Conservation (phyloP, 2,329 filamentous ascomycete genomes). For the Arthrobotrys entomopaga region DNA sequence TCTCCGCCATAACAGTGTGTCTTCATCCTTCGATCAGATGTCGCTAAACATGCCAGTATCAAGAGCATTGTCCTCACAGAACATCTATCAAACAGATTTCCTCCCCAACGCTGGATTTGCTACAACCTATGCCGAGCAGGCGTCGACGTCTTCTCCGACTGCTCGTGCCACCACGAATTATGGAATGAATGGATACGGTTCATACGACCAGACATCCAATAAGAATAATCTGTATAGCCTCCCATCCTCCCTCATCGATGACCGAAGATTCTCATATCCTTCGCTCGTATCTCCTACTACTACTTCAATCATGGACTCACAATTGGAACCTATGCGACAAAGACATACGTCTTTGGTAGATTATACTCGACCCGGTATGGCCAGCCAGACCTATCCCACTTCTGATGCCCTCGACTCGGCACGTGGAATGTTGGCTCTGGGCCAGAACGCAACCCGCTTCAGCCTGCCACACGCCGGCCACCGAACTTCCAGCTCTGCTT, state of each 20-base stretch:
- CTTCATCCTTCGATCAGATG: constrained; percentile 54
- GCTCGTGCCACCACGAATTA: constrained; percentile 32
- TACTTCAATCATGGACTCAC: constrained; percentile 61
- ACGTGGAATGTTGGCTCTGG: constrained; percentile 93
- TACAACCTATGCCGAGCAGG: constrained; percentile 40
- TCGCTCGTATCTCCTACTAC: constrained; percentile 74
- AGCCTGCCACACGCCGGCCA: constrained; percentile 63
- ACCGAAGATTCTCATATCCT: constrained; percentile 82
- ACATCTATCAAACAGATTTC: constrained; percentile 47
- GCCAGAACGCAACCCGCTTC: constrained; percentile 67
- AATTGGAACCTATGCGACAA: constrained; percentile 60
- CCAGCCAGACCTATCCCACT: constrained; percentile 70
- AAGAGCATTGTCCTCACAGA: constrained; percentile 50
- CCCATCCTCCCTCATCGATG: constrained; percentile 61
- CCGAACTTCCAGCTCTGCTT: constrained; percentile 84
- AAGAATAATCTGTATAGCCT: constrained; percentile 55
- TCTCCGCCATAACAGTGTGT: constrained; percentile 55
- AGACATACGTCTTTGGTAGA: constrained; percentile 74
- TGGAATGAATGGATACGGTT: constrained; percentile 36
- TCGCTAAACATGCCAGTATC: constrained; percentile 38
- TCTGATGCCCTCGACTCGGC: constrained; percentile 93
- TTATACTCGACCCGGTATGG: constrained; percentile 65
- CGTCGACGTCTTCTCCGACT: constrained; percentile 39
- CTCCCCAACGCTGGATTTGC: constrained; percentile 25
- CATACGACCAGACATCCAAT: constrained; percentile 40